Percentiles rank a stretch among this genome's conserved stretches.
Evolutionary conservation across 2,329 filamentous ascomycete genomes (phyloP).

Genomic region (Coniosporium tulheliwenetii): DNA sequence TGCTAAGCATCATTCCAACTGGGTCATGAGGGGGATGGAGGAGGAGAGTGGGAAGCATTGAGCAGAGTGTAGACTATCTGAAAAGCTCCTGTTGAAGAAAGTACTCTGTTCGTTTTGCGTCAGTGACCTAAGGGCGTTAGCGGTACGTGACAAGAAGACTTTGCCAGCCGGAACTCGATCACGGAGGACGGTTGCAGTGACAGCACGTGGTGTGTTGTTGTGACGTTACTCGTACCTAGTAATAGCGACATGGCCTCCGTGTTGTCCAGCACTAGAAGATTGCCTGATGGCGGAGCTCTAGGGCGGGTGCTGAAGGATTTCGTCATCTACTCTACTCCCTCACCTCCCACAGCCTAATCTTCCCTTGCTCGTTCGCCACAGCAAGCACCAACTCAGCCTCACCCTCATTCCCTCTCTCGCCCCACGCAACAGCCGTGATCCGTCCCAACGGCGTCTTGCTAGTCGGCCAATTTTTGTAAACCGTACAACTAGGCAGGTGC

Average conservation of each 20-base stretch:
- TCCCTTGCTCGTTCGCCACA: conserved; percentile 77
- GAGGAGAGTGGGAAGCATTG: conserved; percentile 20
- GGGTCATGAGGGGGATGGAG: conserved; percentile 23
- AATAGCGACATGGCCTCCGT: no score
- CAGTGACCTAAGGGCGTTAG: no score
- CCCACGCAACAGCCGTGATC: conserved; percentile 44
- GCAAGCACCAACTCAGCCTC: conserved; percentile 48
- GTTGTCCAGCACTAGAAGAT: no score
- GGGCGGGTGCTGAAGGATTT: neutral
- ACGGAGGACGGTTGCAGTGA: no score
- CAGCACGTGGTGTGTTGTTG: no score
- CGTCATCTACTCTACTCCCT: conserved; percentile 2
- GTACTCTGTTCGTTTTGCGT: no score
- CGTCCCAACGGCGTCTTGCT: conserved; percentile 74
- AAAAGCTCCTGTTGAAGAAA: no score
- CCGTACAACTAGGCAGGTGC: conserved; percentile 80
- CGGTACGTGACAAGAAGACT: no score
- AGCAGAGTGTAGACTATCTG: no score
- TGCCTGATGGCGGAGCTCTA: no score
- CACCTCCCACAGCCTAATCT: conserved; percentile 85
- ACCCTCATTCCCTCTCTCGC: conserved; percentile 18
- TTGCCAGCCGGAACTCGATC: no score
- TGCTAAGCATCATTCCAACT: conserved; percentile 19
- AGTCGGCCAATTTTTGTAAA: conserved; percentile 96
- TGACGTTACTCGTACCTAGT: no score